These are phyloP conservation scores for Cryptococcus floricola DNA, from an alignment of 1,284 basidiomycete genomes.

Conservation along the genomic window DNA sequence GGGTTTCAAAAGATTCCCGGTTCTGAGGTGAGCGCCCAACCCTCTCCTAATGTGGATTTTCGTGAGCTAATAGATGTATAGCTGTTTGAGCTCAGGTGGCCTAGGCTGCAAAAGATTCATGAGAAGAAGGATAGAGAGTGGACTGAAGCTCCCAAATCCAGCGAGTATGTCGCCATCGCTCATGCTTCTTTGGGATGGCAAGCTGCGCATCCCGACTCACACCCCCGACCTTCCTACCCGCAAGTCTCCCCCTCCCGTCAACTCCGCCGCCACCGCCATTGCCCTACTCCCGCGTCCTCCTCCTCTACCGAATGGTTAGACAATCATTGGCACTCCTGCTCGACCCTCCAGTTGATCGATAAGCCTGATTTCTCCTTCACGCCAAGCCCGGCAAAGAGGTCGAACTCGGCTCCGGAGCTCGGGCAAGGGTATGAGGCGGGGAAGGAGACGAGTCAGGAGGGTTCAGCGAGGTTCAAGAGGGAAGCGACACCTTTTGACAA, in stretches of 20 bases:
- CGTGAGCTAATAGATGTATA: slow-evolving; percentile 35
- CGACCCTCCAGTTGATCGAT: slow-evolving; percentile 11
- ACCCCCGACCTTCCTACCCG: slow-evolving; percentile 12
- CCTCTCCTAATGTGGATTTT: neutral
- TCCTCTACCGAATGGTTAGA: slow-evolving; percentile 21
- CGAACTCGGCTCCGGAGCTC: slow-evolving; percentile 4
- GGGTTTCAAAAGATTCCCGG: slow-evolving; percentile 66
- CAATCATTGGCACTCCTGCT: slow-evolving; percentile 28
- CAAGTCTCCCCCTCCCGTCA: slow-evolving; percentile 22
- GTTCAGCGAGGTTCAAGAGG: too few relatives aligned
- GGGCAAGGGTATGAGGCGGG: neutral
- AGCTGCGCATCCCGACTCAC: too few relatives aligned
- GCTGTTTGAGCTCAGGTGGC: slow-evolving; percentile 78
- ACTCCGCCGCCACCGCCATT: slow-evolving; percentile 32
- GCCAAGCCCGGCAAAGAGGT: slow-evolving; percentile 5
- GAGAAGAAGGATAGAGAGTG: slow-evolving; percentile 61
- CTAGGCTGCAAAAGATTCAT: slow-evolving; percentile 66
- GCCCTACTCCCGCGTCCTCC: neutral
- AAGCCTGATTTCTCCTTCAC: slow-evolving; percentile 5
- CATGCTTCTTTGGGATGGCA: slow-evolving; percentile 12
- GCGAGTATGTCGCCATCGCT: neutral
- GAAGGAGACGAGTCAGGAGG: too few relatives aligned
- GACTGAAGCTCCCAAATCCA: slow-evolving; percentile 49
- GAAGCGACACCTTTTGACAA: neutral
- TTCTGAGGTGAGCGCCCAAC: slow-evolving; percentile 54